Conservation (phyloP, 768 basidiomycete genomes). For the Termitomyces sp. region DNA sequence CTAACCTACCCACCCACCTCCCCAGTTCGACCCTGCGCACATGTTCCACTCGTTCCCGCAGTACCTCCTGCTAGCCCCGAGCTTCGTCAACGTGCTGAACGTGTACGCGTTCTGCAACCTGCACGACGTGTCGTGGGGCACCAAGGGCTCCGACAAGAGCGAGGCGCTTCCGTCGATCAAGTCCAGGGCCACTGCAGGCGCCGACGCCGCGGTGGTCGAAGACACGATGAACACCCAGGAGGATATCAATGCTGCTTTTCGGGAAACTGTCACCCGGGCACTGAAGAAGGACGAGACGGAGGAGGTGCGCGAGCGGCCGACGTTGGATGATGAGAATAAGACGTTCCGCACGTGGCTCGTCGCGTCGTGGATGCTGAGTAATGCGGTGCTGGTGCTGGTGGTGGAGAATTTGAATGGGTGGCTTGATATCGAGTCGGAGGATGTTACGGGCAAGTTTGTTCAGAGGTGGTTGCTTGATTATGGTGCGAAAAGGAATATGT, state of each 20-base stretch:
- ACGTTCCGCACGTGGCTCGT: constrained; percentile 82
- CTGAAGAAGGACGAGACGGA: constrained; percentile 50
- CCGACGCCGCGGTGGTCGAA: constrained; percentile 62
- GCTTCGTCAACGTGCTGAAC: constrained; percentile 92
- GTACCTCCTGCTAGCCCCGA: constrained; percentile 83
- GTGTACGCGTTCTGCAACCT: constrained; percentile 97
- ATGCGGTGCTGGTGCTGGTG: constrained; percentile 49
- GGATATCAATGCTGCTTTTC: constrained; percentile 77
- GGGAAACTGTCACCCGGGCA: constrained; percentile 75
- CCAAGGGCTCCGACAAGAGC: constrained; percentile 84
- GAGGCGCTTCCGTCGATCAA: constrained; percentile 73
- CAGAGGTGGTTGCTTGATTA: constrained; percentile 24
- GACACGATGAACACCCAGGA: constrained; percentile 68
- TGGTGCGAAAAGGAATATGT: constrained; percentile 41
- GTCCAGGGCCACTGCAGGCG: constrained; percentile 47
- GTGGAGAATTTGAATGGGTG: constrained; percentile 55
- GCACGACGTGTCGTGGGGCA: constrained; percentile 94
- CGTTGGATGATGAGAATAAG: constrained; percentile 74
- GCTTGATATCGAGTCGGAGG: constrained; percentile 21
- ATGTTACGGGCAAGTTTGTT: constrained; percentile 29
- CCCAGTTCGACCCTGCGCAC: constrained; percentile 94
- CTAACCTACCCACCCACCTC: no score
- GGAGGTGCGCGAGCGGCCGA: constrained; percentile 57
- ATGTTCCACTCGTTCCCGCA: constrained; percentile 93
- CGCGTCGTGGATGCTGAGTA: constrained; percentile 63